phyloP scores from a whole-genome alignment of 306 rosid species.

The Pueraria montana region DNA sequence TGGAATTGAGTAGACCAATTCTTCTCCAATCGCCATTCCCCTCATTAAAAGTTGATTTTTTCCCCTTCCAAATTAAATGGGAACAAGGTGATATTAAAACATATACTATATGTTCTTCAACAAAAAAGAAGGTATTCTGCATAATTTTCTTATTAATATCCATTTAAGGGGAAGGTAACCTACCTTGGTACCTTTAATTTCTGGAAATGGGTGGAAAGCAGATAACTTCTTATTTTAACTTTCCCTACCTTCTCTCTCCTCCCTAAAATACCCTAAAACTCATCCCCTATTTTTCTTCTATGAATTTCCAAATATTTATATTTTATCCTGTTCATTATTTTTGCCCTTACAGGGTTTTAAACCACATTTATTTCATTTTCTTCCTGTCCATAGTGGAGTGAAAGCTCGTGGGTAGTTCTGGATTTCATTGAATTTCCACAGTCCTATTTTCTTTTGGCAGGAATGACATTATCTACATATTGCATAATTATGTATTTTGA shows the following conservation, averaged over 20 bases:
- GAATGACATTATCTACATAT: neutral
- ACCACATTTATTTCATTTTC: neutral
- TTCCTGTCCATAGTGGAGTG: neutral
- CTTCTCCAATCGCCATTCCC: constrained; percentile 14
- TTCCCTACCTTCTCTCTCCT: neutral
- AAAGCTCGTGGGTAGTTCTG: neutral
- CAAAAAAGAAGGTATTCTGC: neutral
- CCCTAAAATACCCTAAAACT: neutral
- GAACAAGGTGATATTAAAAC: neutral
- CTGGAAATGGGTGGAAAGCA: neutral
- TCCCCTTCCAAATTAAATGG: constrained; percentile 1
- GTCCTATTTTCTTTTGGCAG: neutral
- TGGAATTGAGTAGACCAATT: neutral
- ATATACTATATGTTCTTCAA: neutral
- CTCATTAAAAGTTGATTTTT: neutral
- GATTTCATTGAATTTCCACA: neutral
- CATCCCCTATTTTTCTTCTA: neutral
- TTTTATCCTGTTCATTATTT: neutral
- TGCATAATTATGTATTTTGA: constrained; percentile 11
- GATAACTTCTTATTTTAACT: neutral
- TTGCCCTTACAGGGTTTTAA: constrained; percentile 10
- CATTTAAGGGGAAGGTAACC: neutral
- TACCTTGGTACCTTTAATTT: neutral
- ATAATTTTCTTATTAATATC: constrained; percentile 15
- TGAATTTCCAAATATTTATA: neutral